Conservation (phyloP, 768 basidiomycete genomes). For the Myochromella boudieri region DNA sequence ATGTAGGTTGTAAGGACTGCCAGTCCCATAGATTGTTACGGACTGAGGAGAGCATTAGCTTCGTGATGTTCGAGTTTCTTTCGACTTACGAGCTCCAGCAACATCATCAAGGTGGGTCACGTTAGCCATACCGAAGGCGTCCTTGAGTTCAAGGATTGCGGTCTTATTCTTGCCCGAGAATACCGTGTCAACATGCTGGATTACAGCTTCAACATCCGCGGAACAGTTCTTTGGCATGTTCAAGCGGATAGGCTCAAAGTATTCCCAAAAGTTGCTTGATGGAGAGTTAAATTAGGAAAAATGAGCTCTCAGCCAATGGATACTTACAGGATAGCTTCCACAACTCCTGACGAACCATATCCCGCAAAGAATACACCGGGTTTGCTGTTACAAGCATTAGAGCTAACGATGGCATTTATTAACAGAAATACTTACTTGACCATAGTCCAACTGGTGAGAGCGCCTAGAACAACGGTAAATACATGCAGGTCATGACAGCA, state of each 20-base stretch:
- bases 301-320: neutral
- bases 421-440: slow-evolving; percentile 45
- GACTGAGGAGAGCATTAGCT: slow-evolving; percentile 31
- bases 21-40: slow-evolving; percentile 65
- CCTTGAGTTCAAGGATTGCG: slow-evolving; percentile 55
- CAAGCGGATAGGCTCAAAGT: slow-evolving; percentile 69
- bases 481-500: neutral
- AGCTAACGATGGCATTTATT: neutral
- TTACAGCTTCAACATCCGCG: slow-evolving; percentile 64
- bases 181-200: slow-evolving; percentile 59
- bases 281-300: neutral
- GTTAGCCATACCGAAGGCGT: slow-evolving; percentile 54
- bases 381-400: slow-evolving; percentile 36
- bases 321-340: slow-evolving; percentile 55
- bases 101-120: slow-evolving; percentile 67
- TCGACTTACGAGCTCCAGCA: slow-evolving; percentile 50
- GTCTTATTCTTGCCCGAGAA: slow-evolving; percentile 42
- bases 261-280: slow-evolving; percentile 58
- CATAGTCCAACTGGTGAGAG: slow-evolving; percentile 63
- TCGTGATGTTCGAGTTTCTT: slow-evolving; percentile 26
- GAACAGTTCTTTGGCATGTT: slow-evolving; percentile 76
- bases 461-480: slow-evolving; percentile 5
- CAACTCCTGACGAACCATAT: slow-evolving; percentile 68
- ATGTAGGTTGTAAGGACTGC: slow-evolving; percentile 57
- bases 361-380: slow-evolving; percentile 63